Conservation (phyloP, 1,139 yeast species). For the Sugiyamaella sp. region DNA sequence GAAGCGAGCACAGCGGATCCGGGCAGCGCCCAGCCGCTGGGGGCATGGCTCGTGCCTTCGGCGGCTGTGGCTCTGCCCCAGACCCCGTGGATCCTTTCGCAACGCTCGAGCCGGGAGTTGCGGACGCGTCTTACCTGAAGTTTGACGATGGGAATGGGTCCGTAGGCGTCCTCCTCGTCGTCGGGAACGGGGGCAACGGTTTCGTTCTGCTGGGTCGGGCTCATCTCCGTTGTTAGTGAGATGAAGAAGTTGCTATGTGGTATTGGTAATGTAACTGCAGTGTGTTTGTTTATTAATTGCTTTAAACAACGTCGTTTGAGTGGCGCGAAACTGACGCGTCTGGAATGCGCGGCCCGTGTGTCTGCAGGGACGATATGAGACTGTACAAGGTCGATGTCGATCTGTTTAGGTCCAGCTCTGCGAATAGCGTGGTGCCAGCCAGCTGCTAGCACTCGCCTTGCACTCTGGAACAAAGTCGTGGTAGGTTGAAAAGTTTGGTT, state of each 20-base stretch:
- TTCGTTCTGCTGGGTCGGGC: not conserved
- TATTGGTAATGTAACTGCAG: no score
- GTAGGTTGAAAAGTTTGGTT: no score
- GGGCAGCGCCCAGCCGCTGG: no score
- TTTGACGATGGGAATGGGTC: constrained; percentile 51
- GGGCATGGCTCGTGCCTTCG: constrained; percentile 12
- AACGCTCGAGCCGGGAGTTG: not conserved
- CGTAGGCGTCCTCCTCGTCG: constrained; percentile 50
- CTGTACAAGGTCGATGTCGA: no score
- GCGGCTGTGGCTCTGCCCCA: constrained; percentile 16
- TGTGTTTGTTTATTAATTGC: not conserved
- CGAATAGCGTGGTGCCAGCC: no score
- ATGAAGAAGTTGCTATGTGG: not conserved
- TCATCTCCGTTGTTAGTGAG: not conserved
- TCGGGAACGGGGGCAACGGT: constrained; percentile 29
- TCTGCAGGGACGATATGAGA: no score
- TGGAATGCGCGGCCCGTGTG: not conserved
- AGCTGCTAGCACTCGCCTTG: no score
- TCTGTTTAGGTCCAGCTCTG: no score
- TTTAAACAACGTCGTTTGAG: not conserved
- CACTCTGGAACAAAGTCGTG: no score
- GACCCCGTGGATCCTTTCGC: constrained; percentile 8
- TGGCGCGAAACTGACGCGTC: not conserved
- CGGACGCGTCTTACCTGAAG: constrained; percentile 39
- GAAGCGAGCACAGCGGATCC: no score